These are phyloP conservation scores for Liquidambar formosana DNA, from an alignment of 164 flowering plant genomes.

Conservation along the genomic window DNA sequence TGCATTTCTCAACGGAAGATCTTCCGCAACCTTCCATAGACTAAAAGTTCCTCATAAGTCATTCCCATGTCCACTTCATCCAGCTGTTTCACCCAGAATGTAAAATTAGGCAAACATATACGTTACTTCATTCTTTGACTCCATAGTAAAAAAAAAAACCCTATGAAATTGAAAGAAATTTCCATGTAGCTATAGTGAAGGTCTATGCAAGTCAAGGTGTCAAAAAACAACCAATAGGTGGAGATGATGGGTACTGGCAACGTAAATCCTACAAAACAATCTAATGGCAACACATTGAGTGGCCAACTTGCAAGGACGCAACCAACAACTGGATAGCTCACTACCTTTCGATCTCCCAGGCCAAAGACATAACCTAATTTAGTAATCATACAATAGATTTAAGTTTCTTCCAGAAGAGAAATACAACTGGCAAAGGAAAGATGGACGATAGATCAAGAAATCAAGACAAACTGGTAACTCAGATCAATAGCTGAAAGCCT, in stretches of 20 bases:
- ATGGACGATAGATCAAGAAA: too few relatives aligned
- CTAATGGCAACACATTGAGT: not conserved
- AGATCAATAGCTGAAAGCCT: not conserved
- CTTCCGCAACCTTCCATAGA: constrained; percentile 88
- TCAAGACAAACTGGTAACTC: not conserved
- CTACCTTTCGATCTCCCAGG: not conserved
- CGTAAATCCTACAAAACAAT: not conserved
- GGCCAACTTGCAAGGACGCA: not conserved
- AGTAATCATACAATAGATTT: not conserved
- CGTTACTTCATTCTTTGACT: not conserved
- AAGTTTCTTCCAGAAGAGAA: not conserved
- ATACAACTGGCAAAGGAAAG: not conserved
- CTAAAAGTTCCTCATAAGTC: constrained; percentile 95
- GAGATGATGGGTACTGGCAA: not conserved
- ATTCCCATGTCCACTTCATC: constrained; percentile 99
- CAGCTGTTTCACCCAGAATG: constrained; percentile 45
- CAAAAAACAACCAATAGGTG: not conserved
- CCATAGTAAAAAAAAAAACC: not conserved
- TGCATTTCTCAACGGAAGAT: constrained; percentile 88
- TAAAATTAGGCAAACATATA: constrained; percentile 1
- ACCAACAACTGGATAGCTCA: not conserved
- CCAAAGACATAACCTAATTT: not conserved
- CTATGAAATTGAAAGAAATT: not conserved
- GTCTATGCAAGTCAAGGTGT: not conserved
- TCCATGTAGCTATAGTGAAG: not conserved